Base-by-base conservation (phyloP, 805 yeast species). In the Metschnikowia noctiluminum region DNA sequence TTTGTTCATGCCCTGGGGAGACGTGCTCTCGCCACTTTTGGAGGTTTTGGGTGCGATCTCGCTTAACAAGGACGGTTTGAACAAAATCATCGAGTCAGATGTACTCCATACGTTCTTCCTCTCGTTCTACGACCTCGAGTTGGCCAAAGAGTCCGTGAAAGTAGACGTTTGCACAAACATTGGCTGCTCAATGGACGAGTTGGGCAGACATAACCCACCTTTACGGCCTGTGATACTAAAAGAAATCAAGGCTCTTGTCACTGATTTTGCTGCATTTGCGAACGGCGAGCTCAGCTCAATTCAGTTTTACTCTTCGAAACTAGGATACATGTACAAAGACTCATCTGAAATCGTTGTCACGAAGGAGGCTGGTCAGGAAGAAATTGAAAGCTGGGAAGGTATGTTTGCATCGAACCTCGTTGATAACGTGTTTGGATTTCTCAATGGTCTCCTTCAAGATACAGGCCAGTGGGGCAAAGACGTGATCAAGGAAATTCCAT, bases 21-120 rank as follows among this genome's bases (percentile, higher is more conserved):
- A 81, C 12, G 66, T 89, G 28, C 60, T 87, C 8, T 59, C 80
- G 28, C 75, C 87, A 6, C 68, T 89, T 10, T 38, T 55, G 27
- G 90, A 87, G 55, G 79, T 85, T 1, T 73, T 91, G 39, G 94
- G 94, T 12, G 96, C 98, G 0, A 72, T 91, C 31, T 82, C 92
- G 37, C 76, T 91, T 59, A 90, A 87, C 57, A 78, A 74, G 43
- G 85, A 80, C 9, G 98, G 97, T 0, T 62, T 88, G 49, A 64
- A 75, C 34, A 74, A 78, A 49, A 80, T 90, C 0, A 65, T 80
- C 10, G 68, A 68, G 4, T 57, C 65, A 2, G 51, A 66, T 1
- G 62, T 74, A n/a, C 69, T 70, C 50, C 64, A 51, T 45, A 68
- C 50, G 43, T 84, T 62, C 66, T 85, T 79, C 68, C 69, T 55